A percentile compares a stretch with the other conserved stretches of the same genome.
Evolutionary conservation across 2,329 filamentous ascomycete genomes (phyloP).

Genomic region (Fusarium sp.): DNA sequence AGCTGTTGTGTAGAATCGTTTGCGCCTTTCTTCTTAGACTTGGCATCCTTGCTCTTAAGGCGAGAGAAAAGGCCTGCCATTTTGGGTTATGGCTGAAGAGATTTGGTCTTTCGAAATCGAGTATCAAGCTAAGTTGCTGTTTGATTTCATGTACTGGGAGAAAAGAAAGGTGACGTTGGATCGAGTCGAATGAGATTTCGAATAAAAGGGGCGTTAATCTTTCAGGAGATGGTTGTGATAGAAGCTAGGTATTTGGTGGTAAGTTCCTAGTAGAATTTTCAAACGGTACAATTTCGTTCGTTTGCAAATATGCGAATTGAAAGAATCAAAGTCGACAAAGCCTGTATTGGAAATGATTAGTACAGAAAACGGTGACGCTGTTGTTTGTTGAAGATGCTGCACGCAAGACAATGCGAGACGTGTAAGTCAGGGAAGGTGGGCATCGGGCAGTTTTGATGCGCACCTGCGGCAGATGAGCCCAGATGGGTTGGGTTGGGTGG

Average conservation of each 20-base stretch:
- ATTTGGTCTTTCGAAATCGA: slow-evolving; percentile 15
- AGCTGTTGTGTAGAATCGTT: slow-evolving; percentile 64
- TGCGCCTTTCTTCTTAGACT: slow-evolving; percentile 75
- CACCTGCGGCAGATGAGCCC: slow-evolving; percentile 36
- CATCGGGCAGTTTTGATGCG: slow-evolving; percentile 40
- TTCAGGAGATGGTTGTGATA: slow-evolving; percentile 16
- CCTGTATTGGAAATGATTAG: slow-evolving; percentile 18
- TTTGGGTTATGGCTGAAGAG: slow-evolving; percentile 44
- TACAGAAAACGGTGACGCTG: slow-evolving; percentile 20
- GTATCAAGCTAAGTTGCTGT: slow-evolving; percentile 21
- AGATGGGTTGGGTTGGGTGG: slow-evolving; percentile 29
- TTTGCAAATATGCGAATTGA: slow-evolving; percentile 13
- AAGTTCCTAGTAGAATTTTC: slow-evolving; percentile 34
- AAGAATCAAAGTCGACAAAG: slow-evolving; percentile 6
- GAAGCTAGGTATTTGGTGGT: slow-evolving; percentile 16
- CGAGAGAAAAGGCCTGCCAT: slow-evolving; percentile 73
- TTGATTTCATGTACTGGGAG: slow-evolving; percentile 28
- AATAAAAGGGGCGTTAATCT: slow-evolving; percentile 40
- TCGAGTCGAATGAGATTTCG: slow-evolving; percentile 23
- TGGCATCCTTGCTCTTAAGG: slow-evolving; percentile 81
- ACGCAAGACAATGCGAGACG: slow-evolving; percentile 29
- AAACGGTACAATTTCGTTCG: slow-evolving; percentile 31
- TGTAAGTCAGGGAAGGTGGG: slow-evolving; percentile 45
- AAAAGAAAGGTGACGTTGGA: slow-evolving; percentile 32
- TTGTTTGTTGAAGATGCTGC: slow-evolving; percentile 20